These are phyloP conservation scores for Silene noctiflora DNA, from an alignment of 179 eudicot species.

Conservation along the genomic window DNA sequence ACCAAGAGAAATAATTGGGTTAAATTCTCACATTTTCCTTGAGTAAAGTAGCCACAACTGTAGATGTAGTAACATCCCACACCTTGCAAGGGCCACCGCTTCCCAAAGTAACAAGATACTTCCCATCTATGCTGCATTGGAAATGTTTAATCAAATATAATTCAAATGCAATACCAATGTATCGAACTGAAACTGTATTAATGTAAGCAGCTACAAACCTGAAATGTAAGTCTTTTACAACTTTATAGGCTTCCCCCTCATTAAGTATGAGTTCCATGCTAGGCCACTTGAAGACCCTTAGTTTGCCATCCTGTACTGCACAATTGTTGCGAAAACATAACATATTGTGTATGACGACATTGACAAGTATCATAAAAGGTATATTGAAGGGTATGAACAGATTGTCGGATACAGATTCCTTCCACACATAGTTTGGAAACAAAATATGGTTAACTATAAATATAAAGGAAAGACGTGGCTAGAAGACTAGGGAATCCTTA, in stretches of 20 bases:
- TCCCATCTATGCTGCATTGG: slow-evolving; percentile 78
- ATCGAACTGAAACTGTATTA: not conserved
- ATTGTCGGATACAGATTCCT: not conserved
- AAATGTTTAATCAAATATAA: not conserved
- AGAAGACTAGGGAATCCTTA: not conserved
- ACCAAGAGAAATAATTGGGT: not conserved
- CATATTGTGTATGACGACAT: slow-evolving; percentile 12
- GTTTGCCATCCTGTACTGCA: slow-evolving; percentile 96
- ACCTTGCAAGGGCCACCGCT: slow-evolving; percentile 83
- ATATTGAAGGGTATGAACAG: not conserved
- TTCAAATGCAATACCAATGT: not conserved
- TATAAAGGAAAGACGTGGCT: not conserved
- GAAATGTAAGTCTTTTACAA: slow-evolving; percentile 85
- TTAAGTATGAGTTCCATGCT: slow-evolving; percentile 59
- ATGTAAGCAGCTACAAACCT: slow-evolving; percentile 39
- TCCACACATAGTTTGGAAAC: not conserved
- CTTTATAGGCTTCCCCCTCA: slow-evolving; percentile 56
- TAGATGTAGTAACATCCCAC: slow-evolving; percentile 70
- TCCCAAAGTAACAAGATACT: slow-evolving; percentile 76
- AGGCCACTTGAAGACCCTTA: slow-evolving; percentile 96
- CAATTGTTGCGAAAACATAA: slow-evolving; percentile 30
- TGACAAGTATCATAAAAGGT: slow-evolving; percentile 14
- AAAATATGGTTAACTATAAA: not conserved
- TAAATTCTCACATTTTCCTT: slow-evolving; percentile 58
- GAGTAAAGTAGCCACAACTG: slow-evolving; percentile 48